Conservation (phyloP, 2,329 filamentous ascomycete species). For the Fusarium zealandicum region DNA sequence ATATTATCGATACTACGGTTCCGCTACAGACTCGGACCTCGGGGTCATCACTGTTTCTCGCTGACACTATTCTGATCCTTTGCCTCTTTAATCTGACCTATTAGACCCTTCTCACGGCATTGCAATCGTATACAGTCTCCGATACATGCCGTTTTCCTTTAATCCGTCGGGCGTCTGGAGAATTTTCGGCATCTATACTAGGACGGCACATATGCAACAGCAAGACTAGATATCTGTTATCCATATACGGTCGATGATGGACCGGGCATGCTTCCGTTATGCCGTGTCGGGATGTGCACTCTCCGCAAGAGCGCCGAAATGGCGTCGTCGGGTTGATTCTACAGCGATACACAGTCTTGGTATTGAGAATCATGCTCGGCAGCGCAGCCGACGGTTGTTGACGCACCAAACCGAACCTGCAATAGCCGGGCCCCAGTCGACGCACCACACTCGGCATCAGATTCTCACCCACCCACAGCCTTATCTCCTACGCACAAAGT, state of each 20-base stretch:
- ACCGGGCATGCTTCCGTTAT: constrained; percentile 28
- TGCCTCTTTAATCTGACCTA: constrained; percentile 6
- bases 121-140: constrained; percentile 7
- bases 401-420: constrained; percentile 31
- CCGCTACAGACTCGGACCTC: background rate
- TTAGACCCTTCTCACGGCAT: constrained; percentile 4
- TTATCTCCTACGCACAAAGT: constrained; percentile 23
- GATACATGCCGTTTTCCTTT: constrained; percentile 10
- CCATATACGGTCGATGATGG: constrained; percentile 26
- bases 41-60: constrained; percentile 1
- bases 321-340: constrained; percentile 1
- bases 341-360: background rate
- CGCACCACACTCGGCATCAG: constrained; percentile 19
- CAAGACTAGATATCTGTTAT: constrained; percentile 6
- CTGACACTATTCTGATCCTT: background rate
- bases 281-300: constrained; percentile 24
- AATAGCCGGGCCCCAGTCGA: constrained; percentile 33
- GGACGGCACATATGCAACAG: constrained; percentile 11
- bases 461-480: constrained; percentile 24
- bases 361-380: constrained; percentile 18
- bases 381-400: constrained; percentile 25
- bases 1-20: constrained; percentile 18
- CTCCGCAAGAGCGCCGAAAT: constrained; percentile 28
- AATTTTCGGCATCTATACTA: constrained; percentile 32
- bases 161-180: constrained; percentile 27